These are phyloP conservation scores for Cylindrotheca closterium DNA, from an alignment of 108 stramenopile species.

Conservation along the genomic window DNA sequence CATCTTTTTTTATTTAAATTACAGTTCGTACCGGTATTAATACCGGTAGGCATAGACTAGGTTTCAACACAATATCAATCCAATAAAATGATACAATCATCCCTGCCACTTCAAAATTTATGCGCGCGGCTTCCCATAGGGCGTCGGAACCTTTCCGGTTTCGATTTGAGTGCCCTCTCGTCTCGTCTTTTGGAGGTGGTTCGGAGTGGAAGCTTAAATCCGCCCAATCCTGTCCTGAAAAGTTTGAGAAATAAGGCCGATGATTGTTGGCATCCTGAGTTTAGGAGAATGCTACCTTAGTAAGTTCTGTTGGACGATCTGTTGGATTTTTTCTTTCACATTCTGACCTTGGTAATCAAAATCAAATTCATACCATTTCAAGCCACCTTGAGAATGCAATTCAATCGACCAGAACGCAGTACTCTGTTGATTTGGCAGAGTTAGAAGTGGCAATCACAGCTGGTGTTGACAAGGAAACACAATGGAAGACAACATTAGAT, in stretches of 20 bases:
- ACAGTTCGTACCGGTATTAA: no score
- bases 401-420: neutral
- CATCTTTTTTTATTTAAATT: no score
- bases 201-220: neutral
- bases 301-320: neutral
- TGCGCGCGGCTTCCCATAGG: no score
- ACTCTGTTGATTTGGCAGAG: constrained; percentile 12
- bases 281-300: neutral
- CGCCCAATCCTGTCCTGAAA: neutral
- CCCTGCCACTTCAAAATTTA: no score
- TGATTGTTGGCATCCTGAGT: neutral
- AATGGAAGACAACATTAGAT: neutral
- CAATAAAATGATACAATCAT: no score
- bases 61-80: no score
- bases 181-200: neutral
- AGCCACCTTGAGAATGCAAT: neutral
- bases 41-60: no score
- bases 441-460: constrained; percentile 7
- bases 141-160: neutral
- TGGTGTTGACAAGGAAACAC: neutral
- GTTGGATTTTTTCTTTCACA: neutral
- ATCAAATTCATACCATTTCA: neutral
- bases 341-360: no score
- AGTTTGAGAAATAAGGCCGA: neutral
- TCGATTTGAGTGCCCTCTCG: neutral